These are phyloP conservation scores for Eimeria maxima DNA, from an alignment of 169 alveolate genomes.

Conservation along the genomic window DNA sequence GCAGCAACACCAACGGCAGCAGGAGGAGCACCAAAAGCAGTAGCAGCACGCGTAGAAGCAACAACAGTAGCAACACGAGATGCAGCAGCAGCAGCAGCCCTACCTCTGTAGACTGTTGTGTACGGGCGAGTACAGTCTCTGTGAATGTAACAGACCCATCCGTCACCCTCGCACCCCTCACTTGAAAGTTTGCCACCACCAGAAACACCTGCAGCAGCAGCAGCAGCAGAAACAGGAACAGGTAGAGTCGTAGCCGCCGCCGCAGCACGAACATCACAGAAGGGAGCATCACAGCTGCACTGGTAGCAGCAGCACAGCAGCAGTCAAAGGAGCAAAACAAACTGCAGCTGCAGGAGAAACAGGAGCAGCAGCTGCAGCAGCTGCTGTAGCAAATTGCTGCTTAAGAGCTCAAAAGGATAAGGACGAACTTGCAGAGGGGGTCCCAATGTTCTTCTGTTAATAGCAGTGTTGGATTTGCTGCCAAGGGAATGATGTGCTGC, in stretches of 20 bases:
- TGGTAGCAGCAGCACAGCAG: slow-evolving; percentile 3
- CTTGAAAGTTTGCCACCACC: slow-evolving; percentile 7
- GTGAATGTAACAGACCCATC: slow-evolving; percentile 21
- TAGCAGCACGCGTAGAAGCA: neutral
- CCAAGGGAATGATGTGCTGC: slow-evolving; percentile 3
- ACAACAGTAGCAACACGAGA: neutral
- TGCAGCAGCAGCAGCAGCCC: neutral
- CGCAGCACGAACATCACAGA: neutral
- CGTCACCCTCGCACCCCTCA: slow-evolving; percentile 49
- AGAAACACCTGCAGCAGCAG: neutral
- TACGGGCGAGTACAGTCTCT: neutral
- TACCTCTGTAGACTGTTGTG: neutral
- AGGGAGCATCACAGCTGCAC: neutral
- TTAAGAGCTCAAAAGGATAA: neutral
- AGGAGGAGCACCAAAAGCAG: too few relatives aligned
- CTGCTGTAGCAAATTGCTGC: neutral
- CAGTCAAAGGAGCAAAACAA: neutral
- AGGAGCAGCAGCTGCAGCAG: slow-evolving; percentile 2
- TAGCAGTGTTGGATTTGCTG: neutral
- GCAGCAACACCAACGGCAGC: neutral
- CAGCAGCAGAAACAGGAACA: slow-evolving; percentile 31
- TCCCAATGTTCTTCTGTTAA: slow-evolving; percentile 24
- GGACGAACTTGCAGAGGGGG: slow-evolving; percentile 48
- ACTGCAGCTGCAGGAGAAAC: neutral
- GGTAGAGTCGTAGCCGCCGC: neutral